Base-by-base conservation (phyloP, 2,329 filamentous ascomycete species). In the Fusarium sambucinum region DNA sequence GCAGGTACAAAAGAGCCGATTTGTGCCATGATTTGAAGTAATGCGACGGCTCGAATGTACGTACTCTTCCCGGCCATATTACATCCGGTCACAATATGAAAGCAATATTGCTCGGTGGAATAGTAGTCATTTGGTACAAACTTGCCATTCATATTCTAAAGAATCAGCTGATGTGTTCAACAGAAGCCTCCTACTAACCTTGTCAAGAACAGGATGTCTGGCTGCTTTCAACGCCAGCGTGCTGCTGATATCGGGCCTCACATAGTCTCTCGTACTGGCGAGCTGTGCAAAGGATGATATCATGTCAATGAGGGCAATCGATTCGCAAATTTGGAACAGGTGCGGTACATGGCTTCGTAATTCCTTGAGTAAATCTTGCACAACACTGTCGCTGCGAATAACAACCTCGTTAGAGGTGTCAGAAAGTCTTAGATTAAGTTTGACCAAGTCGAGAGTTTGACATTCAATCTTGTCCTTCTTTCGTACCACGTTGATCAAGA, bases 61-160 rank as follows among this genome's bases (percentile, higher is more conserved):
- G 94, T 99, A 68, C 92, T 97, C 77, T 98, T 99, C 1, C 94
- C 96, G 72, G 93, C 97, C 96, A 99, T 99, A 73, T 99, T 99
- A 77, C 93, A 96, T 5, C 96, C 95, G 0, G 95, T 98, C 66
- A 99, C 90, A 64, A 98, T 91, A 69, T 98, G 94, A 73, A 97
- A 97, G 2, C 94, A 89, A 35, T 89, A 89, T 63, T 95, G 89
- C 33, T 91, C 86, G 0, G 90, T 92, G 4, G 93, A 91, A 73
- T 94, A 98, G 29, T 94, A 92, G 74, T 98, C 94, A 68, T 98
- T 98, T 0, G 96, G 92, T 5, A 98, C 84, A 75, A 92, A 97
- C 23, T 87, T 88, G 45, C 85, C 86, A 1, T 82, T 80, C 68
- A 92, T 88, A 3, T 90, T 87, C 82, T 87, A 50, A 17, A 1